These are phyloP conservation scores for Yarrowia hollandica DNA, from an alignment of 805 yeast genomes.

Conservation along the genomic window DNA sequence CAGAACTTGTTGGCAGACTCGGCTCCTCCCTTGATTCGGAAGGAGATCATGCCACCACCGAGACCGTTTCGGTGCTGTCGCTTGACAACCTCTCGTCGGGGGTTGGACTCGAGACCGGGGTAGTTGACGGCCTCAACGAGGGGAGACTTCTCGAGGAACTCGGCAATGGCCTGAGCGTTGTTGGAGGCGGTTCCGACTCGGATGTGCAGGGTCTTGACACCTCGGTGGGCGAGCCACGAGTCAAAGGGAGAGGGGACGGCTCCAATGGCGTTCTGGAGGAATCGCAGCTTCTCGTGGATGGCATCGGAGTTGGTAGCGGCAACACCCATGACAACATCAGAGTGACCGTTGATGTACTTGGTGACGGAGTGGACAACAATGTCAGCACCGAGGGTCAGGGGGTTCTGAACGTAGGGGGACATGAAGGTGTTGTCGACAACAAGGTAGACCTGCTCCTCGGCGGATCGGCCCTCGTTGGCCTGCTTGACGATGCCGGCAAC, in stretches of 20 bases:
- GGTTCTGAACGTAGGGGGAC: constrained; percentile 85
- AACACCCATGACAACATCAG: constrained; percentile 86
- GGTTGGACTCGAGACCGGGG: constrained; percentile 74
- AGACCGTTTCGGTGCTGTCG: constrained; percentile 79
- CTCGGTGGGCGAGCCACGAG: constrained; percentile 90
- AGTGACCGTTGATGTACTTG: constrained; percentile 88
- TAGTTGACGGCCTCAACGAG: constrained; percentile 70
- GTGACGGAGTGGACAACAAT: constrained; percentile 87
- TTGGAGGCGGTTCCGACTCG: constrained; percentile 69
- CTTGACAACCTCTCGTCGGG: constrained; percentile 60
- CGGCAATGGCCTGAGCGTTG: constrained; percentile 69
- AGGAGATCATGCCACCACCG: constrained; percentile 91
- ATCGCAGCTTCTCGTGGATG: constrained; percentile 63
- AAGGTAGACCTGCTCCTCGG: constrained; percentile 48
- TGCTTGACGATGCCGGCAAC: constrained; percentile 57
- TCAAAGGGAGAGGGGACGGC: constrained; percentile 89
- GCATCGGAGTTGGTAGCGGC: constrained; percentile 65
- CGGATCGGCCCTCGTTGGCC: constrained; percentile 49
- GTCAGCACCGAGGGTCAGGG: constrained; percentile 80
- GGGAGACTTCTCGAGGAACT: constrained; percentile 51
- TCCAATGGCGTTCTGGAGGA: constrained; percentile 85
- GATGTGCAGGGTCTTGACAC: constrained; percentile 81
- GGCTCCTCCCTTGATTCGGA: constrained; percentile 82
- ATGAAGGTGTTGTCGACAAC: constrained; percentile 88
- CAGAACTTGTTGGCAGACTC: constrained; percentile 73